Evolutionary conservation across 2,329 filamentous ascomycete genomes (phyloP), one percentile per base, ranked within the genome.

Genomic region (Cordyceps cateniannulata): DNA sequence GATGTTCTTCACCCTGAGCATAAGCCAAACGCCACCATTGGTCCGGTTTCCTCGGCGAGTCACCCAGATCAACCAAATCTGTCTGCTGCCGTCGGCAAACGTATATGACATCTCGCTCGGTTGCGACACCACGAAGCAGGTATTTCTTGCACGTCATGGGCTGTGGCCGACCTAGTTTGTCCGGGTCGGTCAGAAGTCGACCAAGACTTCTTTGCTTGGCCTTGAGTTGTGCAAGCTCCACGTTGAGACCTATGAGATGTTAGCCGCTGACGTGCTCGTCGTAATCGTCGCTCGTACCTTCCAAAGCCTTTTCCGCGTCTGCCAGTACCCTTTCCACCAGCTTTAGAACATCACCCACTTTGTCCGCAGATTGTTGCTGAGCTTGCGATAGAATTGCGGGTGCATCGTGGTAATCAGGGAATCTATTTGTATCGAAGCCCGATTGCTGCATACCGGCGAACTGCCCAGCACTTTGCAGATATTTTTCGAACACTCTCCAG

Each of bases 11-110:
- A 8, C 51, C 66, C 14, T 72, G 67, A 24, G 69, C 68, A 63
- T 78, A 81, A 40, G 76, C 72, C 50, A 85, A 71, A 64, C 77
- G 77, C 82, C 82, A 85, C 82, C 82, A 85, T 66, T 84, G 81
- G 57, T 83, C 81, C 18, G 63, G 64, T 4, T 68, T 62, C 24
- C 66, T 64, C 3, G 71, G 56, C 4, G 64, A 62, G 35, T 72
- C 75, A 1, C 70, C 74, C n/a, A 79, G 52, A 18, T 80, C 76
- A 54, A 78, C 76, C 35, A 79, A 66, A 55, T 78, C 72, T 5
- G 69, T 68, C 59, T 76, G 75, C 18, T 72, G 66, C 42, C 77
- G 73, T 61, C 74, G 75, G 65, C 81, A 83, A 38, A 85, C 71
- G 64, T 82, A 85, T 10, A 80, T 73, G 1, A 81, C 70, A 54